Base-by-base conservation (phyloP, 2,329 filamentous ascomycete genomes). In the Diplodia scrobiculata region DNA sequence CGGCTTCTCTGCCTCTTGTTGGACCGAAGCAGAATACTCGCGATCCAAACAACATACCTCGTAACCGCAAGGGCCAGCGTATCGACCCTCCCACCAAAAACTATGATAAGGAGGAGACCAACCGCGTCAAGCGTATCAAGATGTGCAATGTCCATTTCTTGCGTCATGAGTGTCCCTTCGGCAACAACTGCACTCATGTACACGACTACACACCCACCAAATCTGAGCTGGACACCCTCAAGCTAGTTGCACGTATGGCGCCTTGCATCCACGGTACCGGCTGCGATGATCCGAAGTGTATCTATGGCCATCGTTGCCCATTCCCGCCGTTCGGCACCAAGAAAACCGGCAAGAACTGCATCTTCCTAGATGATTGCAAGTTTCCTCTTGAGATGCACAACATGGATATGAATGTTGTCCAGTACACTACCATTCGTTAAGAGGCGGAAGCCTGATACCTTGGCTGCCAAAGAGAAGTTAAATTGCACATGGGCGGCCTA, bases 221-320 rank as follows among this genome's bases (percentile, higher is more conserved):
- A 59, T 78, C 78, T 36, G 86, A 88, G 70, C 73, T 83, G 59
- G 78, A 80, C 21, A 82, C 82, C n/a, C 75, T 88, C 65, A 81
- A 81, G 29, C 82, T 84, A 27, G 84, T 88, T 21, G 85, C 86
- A 55, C 83, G 86, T 60, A 87, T 87, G 84, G 86, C 84, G 3
- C 85, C 86, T 27, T 89, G 86, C 72, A 80, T 81, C 66, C 84
- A 84, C 71, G 85, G 85, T 11, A 79, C 82, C 59, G 80, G 80
- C 14, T 89, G 86, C 70, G 79, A 84, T 60, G 86, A 88, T 67
- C 73, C 80, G 1, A 83, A 83, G 67, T 89, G 86, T 75, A 87
- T 88, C 62, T 88, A 87, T 71, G 86, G 86, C 25, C 86, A 89
- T 74, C 82, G 84, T 41, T 89, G 86, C 71, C 84, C 85, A 19